These are phyloP conservation scores for Pleurotus tuoliensis DNA, from an alignment of 768 basidiomycete genomes.

Conservation along the genomic window DNA sequence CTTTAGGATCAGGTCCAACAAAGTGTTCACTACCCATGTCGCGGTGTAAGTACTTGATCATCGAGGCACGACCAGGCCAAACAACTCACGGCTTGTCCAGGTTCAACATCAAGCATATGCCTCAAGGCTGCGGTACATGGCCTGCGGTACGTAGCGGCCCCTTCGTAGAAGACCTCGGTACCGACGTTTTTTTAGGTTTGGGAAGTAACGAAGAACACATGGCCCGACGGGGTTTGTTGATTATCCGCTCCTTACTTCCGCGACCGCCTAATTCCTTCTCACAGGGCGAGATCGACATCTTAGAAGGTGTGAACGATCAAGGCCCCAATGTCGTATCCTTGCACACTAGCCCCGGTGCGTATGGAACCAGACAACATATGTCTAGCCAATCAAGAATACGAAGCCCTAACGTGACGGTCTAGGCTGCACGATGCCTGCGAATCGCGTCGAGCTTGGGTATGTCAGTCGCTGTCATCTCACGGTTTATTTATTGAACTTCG, in stretches of 20 bases:
- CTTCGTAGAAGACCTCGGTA: background rate
- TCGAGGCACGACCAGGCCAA: too few relatives aligned
- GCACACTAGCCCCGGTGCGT: slow-evolving; percentile 31
- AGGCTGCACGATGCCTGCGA: slow-evolving; percentile 40
- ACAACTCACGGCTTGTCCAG: slow-evolving; percentile 5
- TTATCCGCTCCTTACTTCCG: background rate
- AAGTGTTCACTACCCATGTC: slow-evolving; percentile 33
- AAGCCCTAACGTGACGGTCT: background rate
- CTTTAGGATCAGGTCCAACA: slow-evolving; percentile 34
- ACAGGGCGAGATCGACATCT: slow-evolving; percentile 36
- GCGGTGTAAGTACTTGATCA: slow-evolving; percentile 21
- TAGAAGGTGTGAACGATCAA: slow-evolving; percentile 48
- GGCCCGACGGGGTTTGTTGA: slow-evolving; percentile 39
- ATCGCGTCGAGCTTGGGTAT: slow-evolving; percentile 41
- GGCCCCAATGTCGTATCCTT: slow-evolving; percentile 37
- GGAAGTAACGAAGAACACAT: slow-evolving; percentile 44
- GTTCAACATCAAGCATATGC: slow-evolving; percentile 48
- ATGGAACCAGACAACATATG: background rate
- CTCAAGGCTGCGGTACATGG: slow-evolving; percentile 48
- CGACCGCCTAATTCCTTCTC: background rate
- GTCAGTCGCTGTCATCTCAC: slow-evolving; percentile 4
- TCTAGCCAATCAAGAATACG: background rate
- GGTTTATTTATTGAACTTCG: slow-evolving; percentile 11
- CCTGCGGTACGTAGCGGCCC: slow-evolving; percentile 28
- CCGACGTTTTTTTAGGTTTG: slow-evolving; percentile 22